A percentile compares a stretch with the other conserved stretches of the same genome.
Evolutionary conservation across 129 eudicot species (phyloP).

Genomic region (Pseudognaphalium luteoalbum): DNA sequence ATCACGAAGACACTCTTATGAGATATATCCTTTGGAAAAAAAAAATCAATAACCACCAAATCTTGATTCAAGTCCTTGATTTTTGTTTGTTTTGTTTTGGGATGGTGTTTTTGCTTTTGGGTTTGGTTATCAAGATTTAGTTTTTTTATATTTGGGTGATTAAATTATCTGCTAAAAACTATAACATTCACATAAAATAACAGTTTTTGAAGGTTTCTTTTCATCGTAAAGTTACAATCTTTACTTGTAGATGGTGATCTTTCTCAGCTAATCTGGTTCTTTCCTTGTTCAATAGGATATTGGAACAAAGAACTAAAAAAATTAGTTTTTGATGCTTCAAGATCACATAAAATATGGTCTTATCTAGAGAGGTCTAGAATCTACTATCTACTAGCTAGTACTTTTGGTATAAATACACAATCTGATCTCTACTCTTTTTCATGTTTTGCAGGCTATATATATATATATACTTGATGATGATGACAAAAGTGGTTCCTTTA

Average conservation of each 20-base stretch:
- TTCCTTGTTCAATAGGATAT: constrained; percentile 40
- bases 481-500: constrained; percentile 23
- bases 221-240: constrained; percentile 14
- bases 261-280: constrained; percentile 34
- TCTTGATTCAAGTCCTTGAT: constrained; percentile 22
- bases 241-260: constrained; percentile 21
- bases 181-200: constrained; percentile 67
- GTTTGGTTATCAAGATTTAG: constrained; percentile 22
- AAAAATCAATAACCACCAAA: constrained; percentile 11
- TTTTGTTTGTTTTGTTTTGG: constrained; percentile 22
- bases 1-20: background rate
- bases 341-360: constrained; percentile 53
- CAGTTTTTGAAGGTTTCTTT: constrained; percentile 37
- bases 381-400: constrained; percentile 24
- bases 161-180: constrained; percentile 12
- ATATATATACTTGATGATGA: constrained; percentile 16
- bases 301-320: constrained; percentile 11
- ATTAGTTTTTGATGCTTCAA: constrained; percentile 29
- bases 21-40: constrained; percentile 3
- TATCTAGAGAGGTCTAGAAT: constrained; percentile 31
- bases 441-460: constrained; percentile 44
- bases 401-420: constrained; percentile 22
- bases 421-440: constrained; percentile 20
- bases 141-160: background rate
- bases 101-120: constrained; percentile 22